phyloP scores from a whole-genome alignment of 1,139 yeast genomes.

The Saccharomyces hybrid region DNA sequence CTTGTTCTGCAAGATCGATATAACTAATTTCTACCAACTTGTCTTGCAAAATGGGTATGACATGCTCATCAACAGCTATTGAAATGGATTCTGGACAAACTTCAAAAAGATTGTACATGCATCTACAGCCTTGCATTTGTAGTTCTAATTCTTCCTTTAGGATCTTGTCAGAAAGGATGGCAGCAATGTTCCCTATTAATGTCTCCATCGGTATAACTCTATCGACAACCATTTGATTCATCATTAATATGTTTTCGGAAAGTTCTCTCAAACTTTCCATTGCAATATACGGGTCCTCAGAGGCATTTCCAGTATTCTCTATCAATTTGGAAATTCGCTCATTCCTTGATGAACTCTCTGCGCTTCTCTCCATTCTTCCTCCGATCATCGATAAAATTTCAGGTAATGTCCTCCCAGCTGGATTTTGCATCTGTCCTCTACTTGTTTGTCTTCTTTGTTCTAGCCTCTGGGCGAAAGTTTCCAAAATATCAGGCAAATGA shows the following conservation, averaged over 20 bases:
- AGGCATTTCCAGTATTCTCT: conserved; percentile 27
- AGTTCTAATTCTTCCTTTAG: conserved; percentile 66
- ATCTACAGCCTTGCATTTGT: conserved; percentile 77
- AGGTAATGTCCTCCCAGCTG: conserved; percentile 19
- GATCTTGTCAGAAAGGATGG: conserved; percentile 50
- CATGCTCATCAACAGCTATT: conserved; percentile 58
- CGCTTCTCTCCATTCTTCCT: conserved; percentile 27
- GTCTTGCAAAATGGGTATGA: conserved; percentile 57
- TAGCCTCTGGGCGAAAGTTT: background rate
- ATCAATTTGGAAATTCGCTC: conserved; percentile 21
- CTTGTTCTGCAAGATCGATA: conserved; percentile 91
- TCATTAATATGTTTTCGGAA: conserved; percentile 58
- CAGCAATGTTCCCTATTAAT: conserved; percentile 49
- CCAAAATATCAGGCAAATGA: conserved; percentile 7
- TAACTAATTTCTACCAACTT: conserved; percentile 69
- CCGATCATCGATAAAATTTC: conserved; percentile 29
- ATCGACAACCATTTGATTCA: conserved; percentile 57
- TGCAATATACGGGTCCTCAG: conserved; percentile 41
- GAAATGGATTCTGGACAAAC: conserved; percentile 61
- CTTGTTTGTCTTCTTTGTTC: conserved; percentile 7
- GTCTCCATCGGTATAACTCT: conserved; percentile 55
- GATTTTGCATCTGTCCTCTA: background rate
- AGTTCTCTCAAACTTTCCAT: conserved; percentile 58
- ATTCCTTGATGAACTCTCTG: conserved; percentile 10
- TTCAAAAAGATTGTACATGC: conserved; percentile 75